These are phyloP conservation scores for Houttuynia cordata DNA, from an alignment of 164 flowering plant species.

Conservation along the genomic window DNA sequence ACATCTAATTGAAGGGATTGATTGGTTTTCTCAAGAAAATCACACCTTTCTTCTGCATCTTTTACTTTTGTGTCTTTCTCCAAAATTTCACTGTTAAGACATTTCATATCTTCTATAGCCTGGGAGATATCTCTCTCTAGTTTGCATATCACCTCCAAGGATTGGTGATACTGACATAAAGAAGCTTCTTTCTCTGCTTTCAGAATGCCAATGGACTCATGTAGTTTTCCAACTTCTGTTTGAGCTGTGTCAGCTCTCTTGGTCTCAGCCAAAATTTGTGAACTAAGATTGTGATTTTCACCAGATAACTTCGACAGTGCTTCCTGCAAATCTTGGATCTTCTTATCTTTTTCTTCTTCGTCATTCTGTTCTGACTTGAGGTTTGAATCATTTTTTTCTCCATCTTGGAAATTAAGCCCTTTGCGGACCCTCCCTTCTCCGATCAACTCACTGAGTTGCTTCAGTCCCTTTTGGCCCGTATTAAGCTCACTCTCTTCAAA, in stretches of 20 bases:
- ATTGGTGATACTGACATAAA: constrained; percentile 37
- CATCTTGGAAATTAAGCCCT: constrained; percentile 18
- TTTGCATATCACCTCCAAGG: constrained; percentile 37
- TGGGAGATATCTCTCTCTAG: constrained; percentile 44
- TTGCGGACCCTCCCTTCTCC: constrained; percentile 14
- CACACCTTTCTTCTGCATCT: constrained; percentile 41
- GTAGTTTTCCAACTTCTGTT: background rate
- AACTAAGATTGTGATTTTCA: constrained; percentile 1
- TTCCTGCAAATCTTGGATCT: background rate
- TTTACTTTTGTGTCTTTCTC: background rate
- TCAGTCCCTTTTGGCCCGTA: constrained; percentile 35
- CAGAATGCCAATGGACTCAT: background rate
- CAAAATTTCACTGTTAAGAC: constrained; percentile 21
- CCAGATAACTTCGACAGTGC: constrained; percentile 1
- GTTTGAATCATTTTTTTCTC: constrained; percentile 7
- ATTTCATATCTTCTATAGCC: constrained; percentile 40
- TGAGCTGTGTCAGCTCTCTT: constrained; percentile 1
- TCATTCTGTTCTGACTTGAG: constrained; percentile 4
- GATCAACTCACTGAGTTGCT: constrained; percentile 49
- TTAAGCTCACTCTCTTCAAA: constrained; percentile 24
- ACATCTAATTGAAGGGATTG: constrained; percentile 49
- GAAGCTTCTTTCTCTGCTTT: constrained; percentile 39
- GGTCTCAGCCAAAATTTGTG: background rate
- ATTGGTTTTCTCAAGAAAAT: constrained; percentile 41
- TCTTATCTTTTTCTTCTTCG: constrained; percentile 16